Base-by-base conservation (phyloP, 1,139 yeast genomes). In the Hemisphaericaspora subhashii region DNA sequence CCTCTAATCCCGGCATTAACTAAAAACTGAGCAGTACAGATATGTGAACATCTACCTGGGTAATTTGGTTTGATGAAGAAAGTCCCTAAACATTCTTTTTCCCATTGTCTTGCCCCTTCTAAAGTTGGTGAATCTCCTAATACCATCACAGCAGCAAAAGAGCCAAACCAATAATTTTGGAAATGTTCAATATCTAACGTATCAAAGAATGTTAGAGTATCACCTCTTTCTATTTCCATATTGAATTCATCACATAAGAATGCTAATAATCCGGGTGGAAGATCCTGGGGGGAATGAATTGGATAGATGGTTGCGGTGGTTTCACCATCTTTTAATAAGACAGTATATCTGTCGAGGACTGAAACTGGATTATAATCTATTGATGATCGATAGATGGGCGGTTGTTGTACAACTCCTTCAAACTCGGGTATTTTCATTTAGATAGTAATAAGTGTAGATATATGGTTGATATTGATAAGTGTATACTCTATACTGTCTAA, bases 251-350 rank as follows among this genome's bases (percentile, higher is more conserved):
- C 97, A 49, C 94, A 81, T 30, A 92, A 60, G 55, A 90, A 89
- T 16, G 86, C 85, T 35, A 88, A 60, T 18, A 92, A 68, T 0
- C 89, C 94, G 3, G 78, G 77, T 0, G 98, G 98, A 12, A 92
- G 66, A 18, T 73, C 77, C 18, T 68, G 69, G 0, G 81, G 72
- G 18, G 79, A 74, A 48, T 81, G 78, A 14, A 92, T 77, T 3
- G 98, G 97, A 55, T 88, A 88, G 44, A 90, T 83, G 5, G 97
- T 89, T 1, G 97, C 97, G 1, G 90, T 81, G 1, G 96, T 88
- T 52, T 86, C 90, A 9, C 92, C 92, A 59, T 90, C 97, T 56
- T 86, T 84, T 24, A 89, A 69, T 20, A 87, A 64, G 3, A 89
- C 87, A 1, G 96, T 86, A 51, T 76, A 70, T 22, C 73, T 52